Evolutionary conservation across 202 grass and related monocot species (phyloP), one percentile per base, ranked within the genome.

Genomic region (Zizania palustris): DNA sequence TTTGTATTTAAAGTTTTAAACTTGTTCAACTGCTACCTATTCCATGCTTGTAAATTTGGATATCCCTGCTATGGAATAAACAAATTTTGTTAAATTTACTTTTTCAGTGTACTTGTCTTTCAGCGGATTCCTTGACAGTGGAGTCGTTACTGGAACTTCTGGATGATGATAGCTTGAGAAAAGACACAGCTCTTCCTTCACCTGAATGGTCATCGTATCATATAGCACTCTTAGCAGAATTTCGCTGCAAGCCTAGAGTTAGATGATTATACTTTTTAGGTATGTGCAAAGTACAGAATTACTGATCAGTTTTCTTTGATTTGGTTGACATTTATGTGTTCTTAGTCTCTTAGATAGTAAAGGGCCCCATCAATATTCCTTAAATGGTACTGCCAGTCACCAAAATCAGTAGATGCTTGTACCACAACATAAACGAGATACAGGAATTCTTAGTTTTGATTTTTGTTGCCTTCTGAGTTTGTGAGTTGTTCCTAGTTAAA

Each of bases 121-220:
- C 84, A 96, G 89, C 89, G 39, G 93, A 96, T 79, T 96, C 93
- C 34, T 88, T 96, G 72, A 78, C 82, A 54, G 93, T 96, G 69
- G 89, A 96, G n/a, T 96, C 93, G 22, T 72, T 96, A 59, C 64
- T 96, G 85, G 93, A 96, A 68, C 85, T 96, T 48, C 79, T 96
- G 85, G 93, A 96, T 72, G 93, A 96, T 75, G 85, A 96, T 21
- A 88, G 84, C 54, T 86, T 92, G 73, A 82, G 93, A 81, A 96
- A 96, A 83, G 87, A 92, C 74, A 96, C 93, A 9, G 93, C 90
- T 15, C 82, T 96, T 58, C 93, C 93, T 71, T 96, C 93, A 74
- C 89, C 93, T 54, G 90, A 90, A 83, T 96, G 93, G 93, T 96
- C 93, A 38, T 96, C 93, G 0, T 89, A 96, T 78, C 93, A 96